phyloP scores from a whole-genome alignment of 2,329 filamentous ascomycete species.

The Curvularia sp. region DNA sequence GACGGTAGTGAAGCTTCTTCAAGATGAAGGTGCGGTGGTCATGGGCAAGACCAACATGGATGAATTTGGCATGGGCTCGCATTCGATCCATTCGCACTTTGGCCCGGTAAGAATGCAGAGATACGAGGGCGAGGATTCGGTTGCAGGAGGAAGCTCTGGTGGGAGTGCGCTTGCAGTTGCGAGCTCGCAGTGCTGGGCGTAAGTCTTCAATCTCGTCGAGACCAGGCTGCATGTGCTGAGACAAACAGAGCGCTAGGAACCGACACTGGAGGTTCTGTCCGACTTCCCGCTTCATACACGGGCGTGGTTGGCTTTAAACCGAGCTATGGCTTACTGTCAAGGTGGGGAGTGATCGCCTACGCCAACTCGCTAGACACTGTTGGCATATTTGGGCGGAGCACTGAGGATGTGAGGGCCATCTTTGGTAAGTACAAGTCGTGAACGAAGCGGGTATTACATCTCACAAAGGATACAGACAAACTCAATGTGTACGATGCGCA shows the following conservation, averaged over 20 bases:
- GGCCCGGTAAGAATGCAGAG: constrained; percentile 63
- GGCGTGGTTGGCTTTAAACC: constrained; percentile 87
- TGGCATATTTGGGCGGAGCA: constrained; percentile 70
- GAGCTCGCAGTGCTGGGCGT: constrained; percentile 66
- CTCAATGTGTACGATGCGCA: constrained; percentile 68
- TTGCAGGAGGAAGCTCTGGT: constrained; percentile 72
- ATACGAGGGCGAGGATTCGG: constrained; percentile 55
- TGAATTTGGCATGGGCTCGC: constrained; percentile 94
- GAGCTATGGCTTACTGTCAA: constrained; percentile 84
- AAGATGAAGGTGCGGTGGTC: constrained; percentile 66
- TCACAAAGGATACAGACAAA: constrained; percentile 47
- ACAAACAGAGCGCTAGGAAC: constrained; percentile 75
- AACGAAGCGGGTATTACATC: background rate
- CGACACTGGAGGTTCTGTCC: constrained; percentile 89
- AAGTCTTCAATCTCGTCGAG: constrained; percentile 36
- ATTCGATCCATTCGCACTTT: constrained; percentile 72
- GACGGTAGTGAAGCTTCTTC: constrained; percentile 75
- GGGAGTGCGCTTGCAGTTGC: constrained; percentile 88
- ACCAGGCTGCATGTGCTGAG: constrained; percentile 21
- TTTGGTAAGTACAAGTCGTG: constrained; percentile 47
- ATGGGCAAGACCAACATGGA: constrained; percentile 91
- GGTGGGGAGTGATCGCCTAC: constrained; percentile 87
- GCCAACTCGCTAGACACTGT: constrained; percentile 94
- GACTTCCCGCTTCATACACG: constrained; percentile 86
- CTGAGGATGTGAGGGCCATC: constrained; percentile 54